These are phyloP conservation scores for Cryphonectria radicalis DNA, from an alignment of 2,329 filamentous ascomycete genomes.

Conservation along the genomic window DNA sequence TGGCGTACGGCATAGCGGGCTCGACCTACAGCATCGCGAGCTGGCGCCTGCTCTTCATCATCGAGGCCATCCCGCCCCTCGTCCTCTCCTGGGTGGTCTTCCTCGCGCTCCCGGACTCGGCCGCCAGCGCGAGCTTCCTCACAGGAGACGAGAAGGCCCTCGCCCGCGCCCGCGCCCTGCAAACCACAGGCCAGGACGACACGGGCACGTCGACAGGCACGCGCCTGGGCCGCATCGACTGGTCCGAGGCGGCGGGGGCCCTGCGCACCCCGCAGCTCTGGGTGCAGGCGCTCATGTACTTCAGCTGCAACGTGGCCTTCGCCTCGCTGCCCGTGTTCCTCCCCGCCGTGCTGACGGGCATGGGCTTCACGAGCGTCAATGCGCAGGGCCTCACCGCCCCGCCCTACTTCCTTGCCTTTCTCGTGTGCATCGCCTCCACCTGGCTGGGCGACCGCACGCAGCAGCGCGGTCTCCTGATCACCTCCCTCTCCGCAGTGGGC, in stretches of 20 bases:
- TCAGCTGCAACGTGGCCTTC: constrained; percentile 67
- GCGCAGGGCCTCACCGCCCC: constrained; percentile 75
- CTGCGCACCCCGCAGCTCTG: constrained; percentile 55
- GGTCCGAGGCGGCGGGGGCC: constrained; percentile 51
- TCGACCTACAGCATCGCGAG: constrained; percentile 57
- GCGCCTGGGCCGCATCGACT: constrained; percentile 46
- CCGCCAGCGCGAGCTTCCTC: constrained; percentile 57
- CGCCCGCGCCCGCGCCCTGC: constrained; percentile 56
- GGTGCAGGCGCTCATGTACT: constrained; percentile 57
- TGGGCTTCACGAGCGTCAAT: constrained; percentile 69
- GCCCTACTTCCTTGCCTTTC: constrained; percentile 70
- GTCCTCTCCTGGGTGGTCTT: constrained; percentile 58
- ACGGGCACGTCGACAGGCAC: constrained; percentile 47
- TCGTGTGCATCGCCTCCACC: constrained; percentile 63
- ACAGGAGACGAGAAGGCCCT: constrained; percentile 61
- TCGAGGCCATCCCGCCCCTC: constrained; percentile 66
- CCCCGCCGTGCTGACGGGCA: constrained; percentile 64
- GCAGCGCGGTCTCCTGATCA: constrained; percentile 66
- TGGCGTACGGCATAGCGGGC: constrained; percentile 68
- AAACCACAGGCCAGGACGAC: constrained; percentile 53
- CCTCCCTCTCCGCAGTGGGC: constrained; percentile 58
- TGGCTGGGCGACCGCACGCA: constrained; percentile 68
- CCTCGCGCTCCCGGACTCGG: constrained; percentile 58
- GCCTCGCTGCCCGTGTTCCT: constrained; percentile 68
- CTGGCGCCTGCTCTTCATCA: constrained; percentile 69